phyloP scores from a whole-genome alignment of 257 asterid species.

The Penstemon eatonii region DNA sequence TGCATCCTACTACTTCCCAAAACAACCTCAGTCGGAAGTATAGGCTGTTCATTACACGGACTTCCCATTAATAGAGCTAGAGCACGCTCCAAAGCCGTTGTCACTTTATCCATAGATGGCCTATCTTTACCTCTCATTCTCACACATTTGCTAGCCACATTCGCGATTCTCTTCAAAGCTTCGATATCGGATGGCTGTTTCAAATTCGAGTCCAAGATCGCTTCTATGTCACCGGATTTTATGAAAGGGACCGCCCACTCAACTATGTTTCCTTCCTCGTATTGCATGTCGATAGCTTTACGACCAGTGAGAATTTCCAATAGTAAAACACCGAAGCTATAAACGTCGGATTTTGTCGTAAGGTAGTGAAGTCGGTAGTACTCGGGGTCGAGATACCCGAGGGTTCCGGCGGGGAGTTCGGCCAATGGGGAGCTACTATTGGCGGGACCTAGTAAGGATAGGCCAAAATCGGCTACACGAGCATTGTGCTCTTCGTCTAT shows the following conservation, averaged over 20 bases:
- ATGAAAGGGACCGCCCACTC: slow-evolving; percentile 96
- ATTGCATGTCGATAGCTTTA: slow-evolving; percentile 89
- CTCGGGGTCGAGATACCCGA: slow-evolving; percentile 93
- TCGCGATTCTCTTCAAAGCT: slow-evolving; percentile 72
- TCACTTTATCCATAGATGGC: slow-evolving; percentile 93
- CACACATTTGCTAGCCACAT: slow-evolving; percentile 79
- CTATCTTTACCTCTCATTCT: slow-evolving; percentile 94
- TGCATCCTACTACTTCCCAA: slow-evolving; percentile 90
- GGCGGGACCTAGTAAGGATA: slow-evolving; percentile 79
- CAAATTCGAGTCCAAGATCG: slow-evolving; percentile 62
- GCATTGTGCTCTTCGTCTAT: slow-evolving; percentile 96
- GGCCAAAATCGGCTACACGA: slow-evolving; percentile 88
- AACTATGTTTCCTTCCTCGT: slow-evolving; percentile 82
- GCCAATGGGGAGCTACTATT: slow-evolving; percentile 88
- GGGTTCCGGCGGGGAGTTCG: slow-evolving; percentile 88
- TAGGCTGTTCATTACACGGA: slow-evolving; percentile 87
- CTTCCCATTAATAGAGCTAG: slow-evolving; percentile 84
- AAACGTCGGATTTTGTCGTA: slow-evolving; percentile 84
- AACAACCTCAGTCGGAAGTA: slow-evolving; percentile 87
- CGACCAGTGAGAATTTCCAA: slow-evolving; percentile 82
- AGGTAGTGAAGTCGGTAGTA: slow-evolving; percentile 86
- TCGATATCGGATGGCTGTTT: slow-evolving; percentile 66
- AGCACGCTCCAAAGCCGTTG: slow-evolving; percentile 79
- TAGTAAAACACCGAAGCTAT: slow-evolving; percentile 85
- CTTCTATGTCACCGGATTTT: slow-evolving; percentile 61